Conservation (phyloP, 192 early-diverging fungal genomes). For the Chytriomyces hyalinus region DNA sequence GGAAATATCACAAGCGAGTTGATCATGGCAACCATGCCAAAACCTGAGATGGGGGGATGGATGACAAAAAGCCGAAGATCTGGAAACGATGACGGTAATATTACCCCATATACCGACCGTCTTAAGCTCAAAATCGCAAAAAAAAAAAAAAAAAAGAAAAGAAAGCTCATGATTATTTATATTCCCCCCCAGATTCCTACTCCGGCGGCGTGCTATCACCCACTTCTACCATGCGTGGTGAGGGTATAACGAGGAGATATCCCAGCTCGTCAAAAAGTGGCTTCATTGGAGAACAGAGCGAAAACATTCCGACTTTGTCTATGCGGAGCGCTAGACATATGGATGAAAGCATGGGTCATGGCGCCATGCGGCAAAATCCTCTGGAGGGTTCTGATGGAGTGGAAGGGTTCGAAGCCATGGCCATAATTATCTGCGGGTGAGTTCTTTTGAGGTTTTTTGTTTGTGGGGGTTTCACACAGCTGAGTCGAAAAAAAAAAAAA, state of each 20-base stretch:
- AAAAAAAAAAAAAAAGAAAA: not conserved
- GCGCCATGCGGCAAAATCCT: not conserved
- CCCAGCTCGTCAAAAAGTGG: too few relatives aligned
- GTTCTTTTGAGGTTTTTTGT: not conserved
- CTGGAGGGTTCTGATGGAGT: not conserved
- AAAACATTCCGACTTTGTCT: too few relatives aligned
- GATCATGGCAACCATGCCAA: conserved; percentile 36
- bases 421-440: conserved; percentile 36
- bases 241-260: not conserved
- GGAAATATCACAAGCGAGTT: conserved; percentile 26
- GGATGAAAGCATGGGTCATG: not conserved
- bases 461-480: not conserved
- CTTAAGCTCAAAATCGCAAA: not conserved
- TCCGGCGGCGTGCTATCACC: too few relatives aligned
- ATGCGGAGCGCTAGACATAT: not conserved
- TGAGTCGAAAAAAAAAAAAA: not conserved
- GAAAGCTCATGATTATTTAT: not conserved
- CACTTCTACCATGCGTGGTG: not conserved
- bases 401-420: conserved; percentile 18
- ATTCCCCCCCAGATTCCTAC: too few relatives aligned
- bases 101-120: too few relatives aligned
- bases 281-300: too few relatives aligned
- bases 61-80: too few relatives aligned
- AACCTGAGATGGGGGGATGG: conserved; percentile 18
- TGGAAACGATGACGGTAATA: not conserved